Evolutionary conservation across 768 basidiomycete genomes (phyloP).

Genomic region (Boletus barrowsii): DNA sequence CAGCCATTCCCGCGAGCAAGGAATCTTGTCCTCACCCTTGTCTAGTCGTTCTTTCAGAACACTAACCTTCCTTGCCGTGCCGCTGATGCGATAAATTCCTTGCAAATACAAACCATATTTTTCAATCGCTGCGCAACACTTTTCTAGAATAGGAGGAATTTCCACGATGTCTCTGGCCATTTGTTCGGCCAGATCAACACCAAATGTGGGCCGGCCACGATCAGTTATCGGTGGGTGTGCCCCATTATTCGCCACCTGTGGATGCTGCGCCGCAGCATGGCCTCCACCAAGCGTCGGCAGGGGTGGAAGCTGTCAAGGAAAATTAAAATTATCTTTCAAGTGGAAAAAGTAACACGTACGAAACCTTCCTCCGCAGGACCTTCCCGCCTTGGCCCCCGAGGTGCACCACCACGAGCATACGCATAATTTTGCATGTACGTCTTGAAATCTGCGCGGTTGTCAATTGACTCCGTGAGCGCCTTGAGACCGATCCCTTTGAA

Average conservation of each 20-base stretch:
- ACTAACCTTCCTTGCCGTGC: constrained; percentile 83
- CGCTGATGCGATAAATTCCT: constrained; percentile 93
- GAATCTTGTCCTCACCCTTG: constrained; percentile 52
- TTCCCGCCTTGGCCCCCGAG: constrained; percentile 79
- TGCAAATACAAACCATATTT: constrained; percentile 78
- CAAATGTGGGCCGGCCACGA: constrained; percentile 82
- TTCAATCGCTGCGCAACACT: constrained; percentile 91
- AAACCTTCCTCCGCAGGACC: constrained; percentile 91
- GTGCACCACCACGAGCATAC: constrained; percentile 71
- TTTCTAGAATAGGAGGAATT: constrained; percentile 81
- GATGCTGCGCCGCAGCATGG: constrained; percentile 26
- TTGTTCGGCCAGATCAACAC: constrained; percentile 88
- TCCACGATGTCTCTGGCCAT: constrained; percentile 90
- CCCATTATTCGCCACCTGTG: constrained; percentile 24
- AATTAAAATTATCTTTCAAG: constrained; percentile 1
- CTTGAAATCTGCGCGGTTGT: constrained; percentile 93
- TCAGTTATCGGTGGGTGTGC: constrained; percentile 41
- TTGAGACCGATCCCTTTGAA: constrained; percentile 69
- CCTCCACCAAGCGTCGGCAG: constrained; percentile 43
- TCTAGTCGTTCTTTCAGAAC: constrained; percentile 82
- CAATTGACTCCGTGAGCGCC: constrained; percentile 83
- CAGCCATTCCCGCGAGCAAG: constrained; percentile 18
- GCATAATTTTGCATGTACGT: constrained; percentile 97
- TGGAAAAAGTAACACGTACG: constrained; percentile 50
- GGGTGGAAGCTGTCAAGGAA: constrained; percentile 53